Base-by-base conservation (phyloP, 108 stramenopile species). In the Skeletonema potamos region DNA sequence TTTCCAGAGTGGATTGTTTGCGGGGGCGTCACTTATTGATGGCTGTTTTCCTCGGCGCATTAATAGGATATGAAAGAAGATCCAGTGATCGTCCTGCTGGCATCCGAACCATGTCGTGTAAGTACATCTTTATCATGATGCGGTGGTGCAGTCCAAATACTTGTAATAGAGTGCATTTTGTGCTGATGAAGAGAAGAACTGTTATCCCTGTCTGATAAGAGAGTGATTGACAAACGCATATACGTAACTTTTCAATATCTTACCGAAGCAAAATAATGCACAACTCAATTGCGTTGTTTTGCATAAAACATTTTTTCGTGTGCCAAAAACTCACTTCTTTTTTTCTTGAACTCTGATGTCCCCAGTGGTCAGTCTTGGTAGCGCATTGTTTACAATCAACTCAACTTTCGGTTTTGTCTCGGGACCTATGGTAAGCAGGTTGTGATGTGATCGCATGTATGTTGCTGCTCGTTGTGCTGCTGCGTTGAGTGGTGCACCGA, bases 301-400 rank as follows among this genome's bases (percentile, higher is more conserved):
- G 34, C 34, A 34, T 34, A 51, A 15, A 11, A 15, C 4, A 2
- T 41, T 51, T 8, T 51, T 22, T 51, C 22, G 48, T 8, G 9
- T 51, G 2, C 0, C 22, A 18, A 1, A 7, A 22, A 22, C 46
- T 48, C 48, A 51, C 22, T 8, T 51, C 22, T 8, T 8, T 51
- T 22, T 1, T 51, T 0, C 8, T 51, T 24, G 22, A 44, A 51
- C 48, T 22, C 8, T 18, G 22, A 22, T 24, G 1, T 10, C 15
- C 5, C 3, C 48, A 51, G 48, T 95, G 46, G 96, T 98, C 17
- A 83, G 88, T 8, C 70, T 98, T 22, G 97, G 95, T 26, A 83
- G 86, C 22, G 89, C 90, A 54, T 64, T 96, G 26, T 98, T 97
- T 73, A 96, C 94, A 20, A 90, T 96, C 56, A 85, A 85, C 57